phyloP scores from a whole-genome alignment of 257 asterid species.

The Thymus mandschuricus region DNA sequence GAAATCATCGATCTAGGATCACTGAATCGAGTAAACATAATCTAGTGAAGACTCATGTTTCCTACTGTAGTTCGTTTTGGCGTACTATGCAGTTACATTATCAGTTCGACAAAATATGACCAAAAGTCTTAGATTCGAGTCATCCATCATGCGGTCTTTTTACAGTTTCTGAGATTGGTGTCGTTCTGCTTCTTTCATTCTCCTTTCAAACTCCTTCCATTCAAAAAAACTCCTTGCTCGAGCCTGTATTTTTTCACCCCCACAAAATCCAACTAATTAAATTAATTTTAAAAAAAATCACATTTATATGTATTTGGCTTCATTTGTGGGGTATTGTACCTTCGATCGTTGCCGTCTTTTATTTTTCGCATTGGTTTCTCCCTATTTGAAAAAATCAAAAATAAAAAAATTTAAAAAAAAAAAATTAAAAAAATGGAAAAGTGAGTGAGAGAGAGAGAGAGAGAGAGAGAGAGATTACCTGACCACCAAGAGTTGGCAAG shows the following conservation, averaged over 20 bases:
- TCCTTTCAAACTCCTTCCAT: constrained; percentile 39
- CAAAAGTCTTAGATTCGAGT: too few species aligned
- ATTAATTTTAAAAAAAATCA: background rate
- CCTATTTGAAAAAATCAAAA: constrained; percentile 22
- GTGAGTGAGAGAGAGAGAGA: background rate
- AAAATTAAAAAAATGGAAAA: background rate
- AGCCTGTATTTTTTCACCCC: constrained; percentile 27
- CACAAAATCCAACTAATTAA: background rate
- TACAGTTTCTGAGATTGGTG: constrained; percentile 4
- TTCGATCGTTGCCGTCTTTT: constrained; percentile 19
- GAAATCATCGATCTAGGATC: too few species aligned
- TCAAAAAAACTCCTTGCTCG: constrained; percentile 35
- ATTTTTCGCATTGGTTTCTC: constrained; percentile 9
- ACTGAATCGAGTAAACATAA: background rate
- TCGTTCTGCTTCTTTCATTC: constrained; percentile 40
- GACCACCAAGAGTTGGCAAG: constrained; percentile 46
- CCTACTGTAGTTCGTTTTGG: background rate
- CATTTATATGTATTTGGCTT: background rate
- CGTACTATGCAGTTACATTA: too few species aligned
- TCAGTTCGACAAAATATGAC: too few species aligned
- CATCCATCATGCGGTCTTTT: background rate
- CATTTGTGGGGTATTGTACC: constrained; percentile 20
- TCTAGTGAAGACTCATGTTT: constrained; percentile 2
- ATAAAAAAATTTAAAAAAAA: background rate
- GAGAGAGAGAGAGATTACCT: constrained; percentile 24